These are phyloP conservation scores for Bruguiera gymnorhiza DNA, from an alignment of 345 rosid genomes.

Conservation along the genomic window DNA sequence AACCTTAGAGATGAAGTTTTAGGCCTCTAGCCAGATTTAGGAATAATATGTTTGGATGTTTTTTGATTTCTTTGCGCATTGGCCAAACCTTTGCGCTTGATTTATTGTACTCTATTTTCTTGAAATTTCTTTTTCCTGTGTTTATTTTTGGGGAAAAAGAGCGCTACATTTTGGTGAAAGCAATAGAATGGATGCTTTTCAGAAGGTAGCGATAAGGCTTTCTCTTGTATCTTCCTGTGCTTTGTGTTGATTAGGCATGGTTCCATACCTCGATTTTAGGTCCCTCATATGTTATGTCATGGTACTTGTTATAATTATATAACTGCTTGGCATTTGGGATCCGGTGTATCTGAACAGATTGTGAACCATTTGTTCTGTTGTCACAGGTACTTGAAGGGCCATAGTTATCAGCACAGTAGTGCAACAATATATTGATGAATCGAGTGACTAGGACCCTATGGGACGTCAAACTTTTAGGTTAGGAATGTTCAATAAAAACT, in stretches of 20 bases:
- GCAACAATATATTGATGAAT: slow-evolving; percentile 35
- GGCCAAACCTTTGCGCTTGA: not conserved
- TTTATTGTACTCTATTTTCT: too few species aligned
- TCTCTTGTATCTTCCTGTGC: not conserved
- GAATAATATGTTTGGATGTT: not conserved
- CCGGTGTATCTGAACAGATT: not conserved
- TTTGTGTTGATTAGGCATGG: not conserved
- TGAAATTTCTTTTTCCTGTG: not conserved
- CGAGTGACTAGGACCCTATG: slow-evolving; percentile 12
- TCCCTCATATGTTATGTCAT: not conserved
- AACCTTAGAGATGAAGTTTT: not conserved
- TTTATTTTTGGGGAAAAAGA: not conserved
- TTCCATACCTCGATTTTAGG: not conserved
- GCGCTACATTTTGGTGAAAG: not conserved
- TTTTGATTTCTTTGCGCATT: not conserved
- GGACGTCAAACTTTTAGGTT: slow-evolving; percentile 13
- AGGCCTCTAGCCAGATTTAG: not conserved
- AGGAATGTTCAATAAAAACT: slow-evolving; percentile 17
- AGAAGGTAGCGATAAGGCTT: not conserved
- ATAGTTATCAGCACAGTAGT: slow-evolving; percentile 30
- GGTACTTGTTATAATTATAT: not conserved
- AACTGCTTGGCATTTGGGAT: not conserved
- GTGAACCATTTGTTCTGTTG: slow-evolving; percentile 8
- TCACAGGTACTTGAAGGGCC: slow-evolving; percentile 66
- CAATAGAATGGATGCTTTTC: not conserved